Conservation (phyloP, 2,329 filamentous ascomycete species). For the Tothia fuscella region DNA sequence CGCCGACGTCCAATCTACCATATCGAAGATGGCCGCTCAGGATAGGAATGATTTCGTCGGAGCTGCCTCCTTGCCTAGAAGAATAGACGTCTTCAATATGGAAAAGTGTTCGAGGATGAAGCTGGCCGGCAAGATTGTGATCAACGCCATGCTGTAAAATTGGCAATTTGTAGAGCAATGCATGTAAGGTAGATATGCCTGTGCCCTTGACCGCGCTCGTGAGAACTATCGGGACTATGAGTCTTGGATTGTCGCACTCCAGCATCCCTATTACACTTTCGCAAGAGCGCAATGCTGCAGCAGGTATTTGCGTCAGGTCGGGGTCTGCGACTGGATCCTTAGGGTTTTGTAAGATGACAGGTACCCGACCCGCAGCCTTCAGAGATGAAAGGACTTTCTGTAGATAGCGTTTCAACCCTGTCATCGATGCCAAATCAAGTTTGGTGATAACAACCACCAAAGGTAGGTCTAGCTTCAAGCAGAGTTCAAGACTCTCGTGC, state of each 20-base stretch:
- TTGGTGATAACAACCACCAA: slow-evolving; percentile 82
- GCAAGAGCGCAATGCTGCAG: slow-evolving; percentile 46
- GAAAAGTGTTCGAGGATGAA: slow-evolving; percentile 52
- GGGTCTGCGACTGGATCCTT: slow-evolving; percentile 15
- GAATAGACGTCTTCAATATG: slow-evolving; percentile 87
- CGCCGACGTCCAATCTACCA: slow-evolving; percentile 64
- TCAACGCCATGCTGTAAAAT: slow-evolving; percentile 32
- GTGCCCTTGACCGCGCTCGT: slow-evolving; percentile 78
- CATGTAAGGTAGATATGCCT: slow-evolving; percentile 72
- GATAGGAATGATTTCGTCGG: slow-evolving; percentile 33
- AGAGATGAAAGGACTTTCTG: slow-evolving; percentile 63
- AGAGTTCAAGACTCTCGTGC: slow-evolving; percentile 71
- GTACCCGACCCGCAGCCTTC: slow-evolving; percentile 62
- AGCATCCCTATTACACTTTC: slow-evolving; percentile 43
- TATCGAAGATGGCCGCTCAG: slow-evolving; percentile 76
- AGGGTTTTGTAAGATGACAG: slow-evolving; percentile 41
- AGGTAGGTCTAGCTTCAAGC: slow-evolving; percentile 66
- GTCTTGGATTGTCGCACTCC: slow-evolving; percentile 29
- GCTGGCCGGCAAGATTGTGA: slow-evolving; percentile 1
- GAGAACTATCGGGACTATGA: slow-evolving; percentile 68
- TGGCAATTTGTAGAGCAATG: slow-evolving; percentile 65
- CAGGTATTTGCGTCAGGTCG: slow-evolving; percentile 46
- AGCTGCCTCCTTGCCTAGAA: slow-evolving; percentile 30
- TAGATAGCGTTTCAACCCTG: slow-evolving; percentile 56
- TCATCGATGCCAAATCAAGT: slow-evolving; percentile 69